Conservation (phyloP, 2,329 filamentous ascomycete species). For the Berkeleyomyces basicola region DNA sequence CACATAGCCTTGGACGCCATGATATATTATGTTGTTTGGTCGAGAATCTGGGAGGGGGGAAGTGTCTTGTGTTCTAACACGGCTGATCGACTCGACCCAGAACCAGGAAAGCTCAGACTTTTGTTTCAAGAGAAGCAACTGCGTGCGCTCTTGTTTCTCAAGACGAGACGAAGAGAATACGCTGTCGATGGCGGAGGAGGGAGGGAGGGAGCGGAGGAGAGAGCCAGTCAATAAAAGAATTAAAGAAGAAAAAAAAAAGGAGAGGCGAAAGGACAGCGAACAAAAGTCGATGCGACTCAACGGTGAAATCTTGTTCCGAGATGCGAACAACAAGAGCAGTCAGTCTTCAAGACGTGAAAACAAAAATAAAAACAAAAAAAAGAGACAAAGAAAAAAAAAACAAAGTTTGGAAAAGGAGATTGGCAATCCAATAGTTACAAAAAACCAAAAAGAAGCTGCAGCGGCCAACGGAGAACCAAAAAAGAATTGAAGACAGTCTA, state of each 20-base stretch:
- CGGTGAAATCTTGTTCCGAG: not conserved
- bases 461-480: no score
- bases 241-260: not conserved
- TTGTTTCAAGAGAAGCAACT: not conserved
- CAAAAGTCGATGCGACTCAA: not conserved
- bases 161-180: no score
- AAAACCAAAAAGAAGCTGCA: not conserved
- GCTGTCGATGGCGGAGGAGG: no score
- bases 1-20: conserved; percentile 73
- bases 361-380: not conserved
- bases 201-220: not conserved
- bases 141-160: not conserved
- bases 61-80: not conserved
- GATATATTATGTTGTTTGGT: conserved; percentile 13
- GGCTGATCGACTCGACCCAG: not conserved
- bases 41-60: not conserved
- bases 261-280: not conserved
- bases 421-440: not conserved
- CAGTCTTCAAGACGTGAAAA: not conserved
- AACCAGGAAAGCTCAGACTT: not conserved
- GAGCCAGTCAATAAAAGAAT: not conserved
- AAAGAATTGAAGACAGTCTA: no score
- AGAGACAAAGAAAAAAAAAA: not conserved
- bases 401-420: not conserved
- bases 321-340: not conserved